Conservation (phyloP, 495 filamentous ascomycete species). For the Sphaerosporella brunnea region DNA sequence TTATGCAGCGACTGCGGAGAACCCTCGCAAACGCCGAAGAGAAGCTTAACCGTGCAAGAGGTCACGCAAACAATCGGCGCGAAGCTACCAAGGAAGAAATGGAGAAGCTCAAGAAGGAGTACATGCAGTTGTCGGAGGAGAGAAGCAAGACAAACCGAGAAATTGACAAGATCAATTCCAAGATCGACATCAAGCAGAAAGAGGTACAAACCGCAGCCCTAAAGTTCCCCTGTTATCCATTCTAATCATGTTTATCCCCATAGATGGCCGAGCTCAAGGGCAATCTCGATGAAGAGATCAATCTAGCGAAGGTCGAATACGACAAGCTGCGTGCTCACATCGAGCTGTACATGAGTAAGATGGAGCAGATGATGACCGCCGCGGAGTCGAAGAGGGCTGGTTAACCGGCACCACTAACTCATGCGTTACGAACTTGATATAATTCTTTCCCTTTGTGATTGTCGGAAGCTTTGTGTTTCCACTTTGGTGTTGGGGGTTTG, state of each 20-base stretch:
- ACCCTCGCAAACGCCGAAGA: slow-evolving; percentile 71
- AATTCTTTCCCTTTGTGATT: too few relatives aligned
- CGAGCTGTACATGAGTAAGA: slow-evolving; percentile 91
- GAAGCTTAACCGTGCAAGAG: slow-evolving; percentile 61
- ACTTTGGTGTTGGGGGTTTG: too few relatives aligned
- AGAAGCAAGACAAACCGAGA: slow-evolving; percentile 66
- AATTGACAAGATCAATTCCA: slow-evolving; percentile 56
- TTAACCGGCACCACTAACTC: too few relatives aligned
- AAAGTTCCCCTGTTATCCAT: slow-evolving; percentile 8
- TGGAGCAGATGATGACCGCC: slow-evolving; percentile 64
- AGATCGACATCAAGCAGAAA: slow-evolving; percentile 90
- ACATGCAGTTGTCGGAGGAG: slow-evolving; percentile 69
- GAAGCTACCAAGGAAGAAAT: slow-evolving; percentile 63
- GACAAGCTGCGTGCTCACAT: slow-evolving; percentile 93
- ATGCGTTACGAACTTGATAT: too few relatives aligned
- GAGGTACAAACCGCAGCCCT: slow-evolving; percentile 44
- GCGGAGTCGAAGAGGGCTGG: too few relatives aligned
- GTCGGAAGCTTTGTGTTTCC: too few relatives aligned
- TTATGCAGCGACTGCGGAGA: slow-evolving; percentile 39
- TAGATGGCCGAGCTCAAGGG: slow-evolving; percentile 96
- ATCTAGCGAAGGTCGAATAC: slow-evolving; percentile 74
- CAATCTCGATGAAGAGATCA: slow-evolving; percentile 86
- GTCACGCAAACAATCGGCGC: slow-evolving; percentile 62
- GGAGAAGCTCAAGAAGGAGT: slow-evolving; percentile 70
- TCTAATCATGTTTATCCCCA: neutral